Evolutionary conservation across 257 asterid species (phyloP).

Genomic region (Forsythia viridissima): DNA sequence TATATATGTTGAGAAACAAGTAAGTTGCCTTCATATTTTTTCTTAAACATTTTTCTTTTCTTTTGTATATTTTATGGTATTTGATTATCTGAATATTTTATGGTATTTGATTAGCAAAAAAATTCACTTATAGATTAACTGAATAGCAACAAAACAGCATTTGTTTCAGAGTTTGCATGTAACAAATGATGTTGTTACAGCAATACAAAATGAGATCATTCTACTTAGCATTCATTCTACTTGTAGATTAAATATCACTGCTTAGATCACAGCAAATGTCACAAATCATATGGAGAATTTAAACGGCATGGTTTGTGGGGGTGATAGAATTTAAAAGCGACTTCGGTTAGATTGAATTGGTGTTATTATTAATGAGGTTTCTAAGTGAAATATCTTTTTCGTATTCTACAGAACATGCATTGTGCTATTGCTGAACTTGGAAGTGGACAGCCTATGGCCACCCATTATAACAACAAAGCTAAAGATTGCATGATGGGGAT

Average conservation of each 20-base stretch:
- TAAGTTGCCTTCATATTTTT: too few species aligned
- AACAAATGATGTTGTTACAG: too few species aligned
- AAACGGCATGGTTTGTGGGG: background rate
- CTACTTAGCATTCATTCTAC: background rate
- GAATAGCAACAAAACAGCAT: too few species aligned
- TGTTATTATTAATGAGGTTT: background rate
- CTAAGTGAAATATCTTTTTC: conserved; percentile 12
- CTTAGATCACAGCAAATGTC: conserved; percentile 10
- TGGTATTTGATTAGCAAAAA: too few species aligned
- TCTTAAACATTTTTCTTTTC: too few species aligned
- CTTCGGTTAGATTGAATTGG: background rate
- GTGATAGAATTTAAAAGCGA: conserved; percentile 4
- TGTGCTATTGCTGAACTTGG: conserved; percentile 93
- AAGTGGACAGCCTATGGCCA: conserved; percentile 77
- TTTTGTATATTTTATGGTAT: too few species aligned
- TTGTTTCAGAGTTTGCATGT: too few species aligned
- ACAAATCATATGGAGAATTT: background rate
- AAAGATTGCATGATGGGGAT: conserved; percentile 67
- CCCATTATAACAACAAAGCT: conserved; percentile 58
- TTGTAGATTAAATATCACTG: background rate
- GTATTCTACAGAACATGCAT: conserved; percentile 69
- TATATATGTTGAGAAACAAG: too few species aligned
- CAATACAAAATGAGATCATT: too few species aligned
- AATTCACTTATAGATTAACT: too few species aligned
- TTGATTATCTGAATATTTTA: too few species aligned